Evolutionary conservation across 352 stramenopile genomes (phyloP), one percentile per base, ranked within the genome.

Genomic region (Globisporangium splendens): DNA sequence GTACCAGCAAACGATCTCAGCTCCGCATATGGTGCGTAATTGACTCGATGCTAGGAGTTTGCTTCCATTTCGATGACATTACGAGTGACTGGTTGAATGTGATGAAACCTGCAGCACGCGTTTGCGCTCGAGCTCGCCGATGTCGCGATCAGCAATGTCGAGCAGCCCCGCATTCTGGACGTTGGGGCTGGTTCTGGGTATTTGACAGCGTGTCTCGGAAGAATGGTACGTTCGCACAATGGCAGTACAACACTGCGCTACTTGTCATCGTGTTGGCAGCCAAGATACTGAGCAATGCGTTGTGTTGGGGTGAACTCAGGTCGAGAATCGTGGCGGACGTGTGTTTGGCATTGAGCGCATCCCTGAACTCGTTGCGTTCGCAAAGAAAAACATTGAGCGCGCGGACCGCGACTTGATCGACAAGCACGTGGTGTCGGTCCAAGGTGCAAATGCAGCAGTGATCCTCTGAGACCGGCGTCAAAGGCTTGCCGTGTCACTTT

Each of bases 151-250:
- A 54, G 61, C 21, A 66, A 71, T 33, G 54, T 75, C 1, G 49
- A 66, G 11, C 48, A 70, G 15, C 72, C 95, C 15, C 79, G 79
- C 15, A 79, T 98, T 10, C 69, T 99, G 21, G 96, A 99, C 69
- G 94, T 99, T 0, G 96, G 96, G 33, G 96, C 78, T 28, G 96
- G 96, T 22, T 98, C 88, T 7, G 96, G 96, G 6, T 99, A 98
- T 70, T 72, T 99, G 10, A 97, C 91, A 7, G 93, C 92, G 7
- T 95, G 89, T 59, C 70, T 98, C n/a, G 91, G 88, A 0, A 74
- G 93, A 44, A 86, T 97, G 62, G 75, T 97, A 24, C 44, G 69
- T 51, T 75, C 17, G 20, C 10, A 43, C 10, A 43, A 43, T 17
- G 38, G 10, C 11, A 10, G 8, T 17, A 8, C 38, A 43, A 8